These are phyloP conservation scores for Juglanconis sp. DNA, from an alignment of 2,329 filamentous ascomycete genomes.

Conservation along the genomic window DNA sequence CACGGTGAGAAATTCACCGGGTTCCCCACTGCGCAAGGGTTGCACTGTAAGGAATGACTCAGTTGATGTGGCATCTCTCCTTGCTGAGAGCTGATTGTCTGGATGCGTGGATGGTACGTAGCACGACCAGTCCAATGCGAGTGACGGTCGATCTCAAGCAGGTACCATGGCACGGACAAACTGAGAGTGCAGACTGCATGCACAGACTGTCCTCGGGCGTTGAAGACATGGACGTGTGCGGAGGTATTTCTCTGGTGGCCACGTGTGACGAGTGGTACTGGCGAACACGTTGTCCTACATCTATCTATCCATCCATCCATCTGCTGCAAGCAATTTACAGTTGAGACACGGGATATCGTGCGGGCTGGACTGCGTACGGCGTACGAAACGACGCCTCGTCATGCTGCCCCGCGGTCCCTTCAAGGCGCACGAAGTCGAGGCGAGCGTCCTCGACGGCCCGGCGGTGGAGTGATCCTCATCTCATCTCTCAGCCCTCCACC, in stretches of 20 bases:
- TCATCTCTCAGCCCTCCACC: not conserved
- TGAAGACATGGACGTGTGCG: slow-evolving; percentile 11
- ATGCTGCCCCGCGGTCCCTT: not conserved
- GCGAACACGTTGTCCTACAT: slow-evolving; percentile 2
- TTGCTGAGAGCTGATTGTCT: not conserved
- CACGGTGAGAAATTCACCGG: too few relatives aligned
- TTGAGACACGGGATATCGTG: slow-evolving; percentile 7
- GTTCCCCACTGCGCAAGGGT: too few relatives aligned
- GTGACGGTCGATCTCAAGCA: slow-evolving; percentile 1
- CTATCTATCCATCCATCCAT: not conserved
- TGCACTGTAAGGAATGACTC: not conserved
- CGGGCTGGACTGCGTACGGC: not conserved
- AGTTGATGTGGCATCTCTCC: not conserved
- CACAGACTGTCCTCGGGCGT: slow-evolving; percentile 8
- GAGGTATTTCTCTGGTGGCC: slow-evolving; percentile 11
- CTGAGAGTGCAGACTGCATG: not conserved
- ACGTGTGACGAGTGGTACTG: slow-evolving; percentile 12
- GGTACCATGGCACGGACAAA: slow-evolving; percentile 5
- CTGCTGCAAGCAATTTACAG: slow-evolving; percentile 17
- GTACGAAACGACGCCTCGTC: not conserved
- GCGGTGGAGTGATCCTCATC: not conserved
- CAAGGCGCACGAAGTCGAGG: not conserved
- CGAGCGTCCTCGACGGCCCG: not conserved
- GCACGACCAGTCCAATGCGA: not conserved
- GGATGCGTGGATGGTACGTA: not conserved